These are phyloP conservation scores for Halenospora varia DNA, from an alignment of 495 filamentous ascomycete genomes.

Conservation along the genomic window DNA sequence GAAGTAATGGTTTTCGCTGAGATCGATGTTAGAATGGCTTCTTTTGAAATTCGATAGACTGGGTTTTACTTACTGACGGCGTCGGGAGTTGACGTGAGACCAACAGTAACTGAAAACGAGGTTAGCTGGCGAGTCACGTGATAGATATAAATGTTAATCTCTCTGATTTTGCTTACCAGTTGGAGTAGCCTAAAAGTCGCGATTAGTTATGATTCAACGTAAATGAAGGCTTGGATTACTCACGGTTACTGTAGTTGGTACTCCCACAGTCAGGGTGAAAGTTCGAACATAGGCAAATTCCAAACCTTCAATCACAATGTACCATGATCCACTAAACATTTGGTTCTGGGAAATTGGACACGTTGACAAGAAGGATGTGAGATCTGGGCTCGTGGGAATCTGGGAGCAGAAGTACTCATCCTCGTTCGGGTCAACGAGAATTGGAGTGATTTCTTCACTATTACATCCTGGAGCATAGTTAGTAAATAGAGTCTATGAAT, in stretches of 20 bases:
- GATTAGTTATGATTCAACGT: background rate
- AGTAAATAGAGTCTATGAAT: background rate
- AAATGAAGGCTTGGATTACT: background rate
- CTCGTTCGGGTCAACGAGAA: slow-evolving; percentile 28
- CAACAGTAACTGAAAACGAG: background rate
- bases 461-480: slow-evolving; percentile 21
- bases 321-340: background rate
- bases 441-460: slow-evolving; percentile 24
- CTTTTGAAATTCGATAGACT: background rate
- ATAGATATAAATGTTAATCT: background rate
- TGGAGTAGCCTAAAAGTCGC: background rate
- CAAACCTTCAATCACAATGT: slow-evolving; percentile 2
- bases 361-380: slow-evolving; percentile 2
- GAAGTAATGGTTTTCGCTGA: background rate
- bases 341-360: background rate
- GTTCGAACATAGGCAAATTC: background rate
- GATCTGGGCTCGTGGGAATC: slow-evolving; percentile 22
- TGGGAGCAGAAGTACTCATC: slow-evolving; percentile 25
- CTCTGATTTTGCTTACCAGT: background rate
- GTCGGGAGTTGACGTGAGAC: background rate
- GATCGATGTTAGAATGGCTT: background rate
- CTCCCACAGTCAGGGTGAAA: background rate
- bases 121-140: background rate
- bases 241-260: background rate
- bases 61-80: background rate